Evolutionary conservation across 148 eudicot genomes (phyloP), one percentile per base, ranked within the genome.

Genomic region (Cornus kousa): DNA sequence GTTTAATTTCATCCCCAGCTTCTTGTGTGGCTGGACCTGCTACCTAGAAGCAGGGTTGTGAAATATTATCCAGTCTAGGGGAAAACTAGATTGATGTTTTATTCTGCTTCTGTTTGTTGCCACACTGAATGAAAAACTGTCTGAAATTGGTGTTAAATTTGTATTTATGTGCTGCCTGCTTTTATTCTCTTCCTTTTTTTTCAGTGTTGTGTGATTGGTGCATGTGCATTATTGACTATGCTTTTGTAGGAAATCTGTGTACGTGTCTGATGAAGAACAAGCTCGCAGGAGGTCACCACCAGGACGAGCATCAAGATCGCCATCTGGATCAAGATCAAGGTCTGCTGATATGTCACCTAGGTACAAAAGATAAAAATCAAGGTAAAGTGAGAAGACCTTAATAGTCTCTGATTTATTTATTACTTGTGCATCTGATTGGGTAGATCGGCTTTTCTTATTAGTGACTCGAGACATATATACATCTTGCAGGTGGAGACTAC

Each of bases 291-390:
- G 72, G 77, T 77, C 82, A 35, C 80, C 91, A 16, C 90, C 87
- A 40, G 82, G 81, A 79, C 87, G 83, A 48, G 81, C 70, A 57
- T 86, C 92, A 48, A 87, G 90, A 83, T 91, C 95, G 23, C 95
- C 95, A 28, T 85, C 90, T 65, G 90, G 91, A 72, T 91, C 95
- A 28, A 81, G 92, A 83, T 91, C 94, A 48, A 84, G 91, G 78
- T 91, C 94, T 77, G 86, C 83, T 37, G 91, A 91, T 82, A 77
- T 78, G 10, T 89, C 92, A 43, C 92, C 92, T 40, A 80, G 57
- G 13, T 77, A 35, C 72, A 78, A 85, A 77, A 78, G 86, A 82
- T 86, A 57, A 16, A 65, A 22, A 79, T 74, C 33, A 46, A 78
- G 71, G 43, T 76, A 64, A 86, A 70, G 71, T 79, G 7, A 72